Conservation (phyloP, 108 stramenopile genomes). For the Phaeodactylum tricornutum region DNA sequence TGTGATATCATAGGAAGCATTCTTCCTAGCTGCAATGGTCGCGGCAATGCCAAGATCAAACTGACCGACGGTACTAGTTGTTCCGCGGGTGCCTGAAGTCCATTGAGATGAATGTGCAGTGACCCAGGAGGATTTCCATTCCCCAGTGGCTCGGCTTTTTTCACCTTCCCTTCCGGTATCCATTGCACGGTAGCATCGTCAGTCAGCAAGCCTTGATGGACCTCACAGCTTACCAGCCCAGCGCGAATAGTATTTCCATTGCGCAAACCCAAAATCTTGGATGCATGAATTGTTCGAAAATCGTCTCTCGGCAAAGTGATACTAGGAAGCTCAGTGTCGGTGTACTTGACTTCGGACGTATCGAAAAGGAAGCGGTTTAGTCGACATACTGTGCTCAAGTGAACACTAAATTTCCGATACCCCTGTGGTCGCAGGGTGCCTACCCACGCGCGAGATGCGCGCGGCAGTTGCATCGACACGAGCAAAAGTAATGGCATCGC, state of each 20-base stretch:
- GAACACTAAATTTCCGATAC: too few species aligned
- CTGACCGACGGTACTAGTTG: constrained; percentile 28
- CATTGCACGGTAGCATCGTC: constrained; percentile 65
- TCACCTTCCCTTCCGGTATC: constrained; percentile 73
- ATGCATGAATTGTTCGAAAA: constrained; percentile 75
- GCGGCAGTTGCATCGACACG: not conserved
- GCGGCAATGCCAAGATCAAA: constrained; percentile 81
- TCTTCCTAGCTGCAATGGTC: constrained; percentile 77
- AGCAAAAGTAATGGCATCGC: too few species aligned
- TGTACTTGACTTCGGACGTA: constrained; percentile 27
- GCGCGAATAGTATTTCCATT: constrained; percentile 71
- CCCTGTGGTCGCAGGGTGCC: not conserved
- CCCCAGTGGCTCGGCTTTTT: constrained; percentile 54
- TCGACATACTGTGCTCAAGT: constrained; percentile 9
- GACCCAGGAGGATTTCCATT: constrained; percentile 76
- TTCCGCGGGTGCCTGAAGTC: constrained; percentile 20
- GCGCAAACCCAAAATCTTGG: constrained; percentile 52
- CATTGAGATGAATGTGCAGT: constrained; percentile 28
- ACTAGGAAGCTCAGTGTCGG: constrained; percentile 17
- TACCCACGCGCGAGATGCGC: not conserved
- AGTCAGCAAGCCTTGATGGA: constrained; percentile 28
- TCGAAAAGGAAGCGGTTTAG: constrained; percentile 75
- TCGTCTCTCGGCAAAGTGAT: constrained; percentile 56
- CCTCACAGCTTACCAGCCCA: constrained; percentile 37
- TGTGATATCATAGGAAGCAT: constrained; percentile 86